A percentile compares a stretch with the other conserved stretches of the same genome.
phyloP scores from a whole-genome alignment of 2,329 filamentous ascomycete species.

The Myrmaecium sp. region DNA sequence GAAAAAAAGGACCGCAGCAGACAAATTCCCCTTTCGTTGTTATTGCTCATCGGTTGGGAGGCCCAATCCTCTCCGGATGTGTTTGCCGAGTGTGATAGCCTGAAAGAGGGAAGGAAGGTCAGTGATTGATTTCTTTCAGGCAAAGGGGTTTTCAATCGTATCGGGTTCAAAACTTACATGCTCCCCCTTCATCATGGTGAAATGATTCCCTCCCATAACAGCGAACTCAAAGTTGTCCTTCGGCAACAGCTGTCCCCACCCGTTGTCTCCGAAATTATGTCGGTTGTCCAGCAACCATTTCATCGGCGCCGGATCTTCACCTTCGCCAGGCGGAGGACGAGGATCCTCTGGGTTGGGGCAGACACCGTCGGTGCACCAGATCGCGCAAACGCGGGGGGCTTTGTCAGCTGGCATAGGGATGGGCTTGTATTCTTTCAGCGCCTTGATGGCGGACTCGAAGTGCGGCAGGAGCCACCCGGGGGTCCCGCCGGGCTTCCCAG shows the following conservation, averaged over 20 bases:
- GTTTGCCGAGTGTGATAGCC: constrained; percentile 23
- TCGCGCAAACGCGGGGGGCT: constrained; percentile 44
- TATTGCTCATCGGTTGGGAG: constrained; percentile 10
- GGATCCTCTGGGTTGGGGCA: constrained; percentile 50
- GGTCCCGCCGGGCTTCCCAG: constrained; percentile 39
- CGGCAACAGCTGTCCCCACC: constrained; percentile 51
- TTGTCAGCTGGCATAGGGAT: constrained; percentile 41
- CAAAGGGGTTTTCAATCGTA: neutral
- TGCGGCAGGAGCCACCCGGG: constrained; percentile 60
- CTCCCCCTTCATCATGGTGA: constrained; percentile 57
- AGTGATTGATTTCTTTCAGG: constrained; percentile 6
- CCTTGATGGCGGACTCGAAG: constrained; percentile 51
- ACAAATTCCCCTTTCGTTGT: no score
- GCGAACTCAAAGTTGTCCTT: constrained; percentile 43
- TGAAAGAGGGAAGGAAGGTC: constrained; percentile 8
- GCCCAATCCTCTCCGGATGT: constrained; percentile 27
- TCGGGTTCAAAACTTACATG: constrained; percentile 27
- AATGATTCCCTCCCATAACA: constrained; percentile 58
- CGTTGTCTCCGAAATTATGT: constrained; percentile 52
- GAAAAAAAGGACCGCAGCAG: constrained; percentile 5
- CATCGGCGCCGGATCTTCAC: constrained; percentile 36
- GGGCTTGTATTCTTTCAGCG: constrained; percentile 52
- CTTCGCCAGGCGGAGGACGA: constrained; percentile 44
- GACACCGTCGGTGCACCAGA: constrained; percentile 61
- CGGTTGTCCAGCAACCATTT: constrained; percentile 57